These are phyloP conservation scores for Gracilaria domingensis DNA, from an alignment of 23 red algal species.

Conservation along the genomic window DNA sequence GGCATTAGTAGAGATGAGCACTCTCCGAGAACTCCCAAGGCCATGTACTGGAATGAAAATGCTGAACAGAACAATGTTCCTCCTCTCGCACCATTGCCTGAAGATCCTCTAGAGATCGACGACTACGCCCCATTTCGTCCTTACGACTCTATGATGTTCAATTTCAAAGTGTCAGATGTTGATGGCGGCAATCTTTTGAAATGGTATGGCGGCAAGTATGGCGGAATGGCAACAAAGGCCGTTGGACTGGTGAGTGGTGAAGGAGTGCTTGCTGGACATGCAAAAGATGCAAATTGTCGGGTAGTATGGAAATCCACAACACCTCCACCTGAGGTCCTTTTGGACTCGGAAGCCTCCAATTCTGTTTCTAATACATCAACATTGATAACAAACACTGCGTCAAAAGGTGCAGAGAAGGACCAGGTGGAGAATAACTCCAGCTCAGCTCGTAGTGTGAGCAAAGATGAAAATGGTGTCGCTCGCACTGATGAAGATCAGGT, in stretches of 20 bases:
- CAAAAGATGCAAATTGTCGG: constrained; percentile 64
- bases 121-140: constrained; percentile 50
- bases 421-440: neutral
- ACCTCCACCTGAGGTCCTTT: constrained; percentile 40
- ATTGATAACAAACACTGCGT: neutral
- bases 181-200: constrained; percentile 64
- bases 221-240: constrained; percentile 36
- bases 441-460: no score
- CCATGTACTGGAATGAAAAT: constrained; percentile 32
- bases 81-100: constrained; percentile 28
- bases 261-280: constrained; percentile 65
- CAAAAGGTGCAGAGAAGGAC: neutral
- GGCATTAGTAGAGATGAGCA: constrained; percentile 53
- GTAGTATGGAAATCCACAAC: constrained; percentile 67
- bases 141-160: constrained; percentile 68
- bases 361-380: neutral
- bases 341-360: neutral
- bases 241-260: constrained; percentile 70
- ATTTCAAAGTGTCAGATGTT: constrained; percentile 52
- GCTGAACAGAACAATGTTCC: neutral
- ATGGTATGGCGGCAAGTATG: constrained; percentile 53
- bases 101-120: constrained; percentile 66
- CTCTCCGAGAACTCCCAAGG: constrained; percentile 57
- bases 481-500: neutral
- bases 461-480: neutral